Percentiles rank a stretch among this genome's conserved stretches.
Conservation (phyloP, 2,329 filamentous ascomycete species). For the Zalaria sp. region DNA sequence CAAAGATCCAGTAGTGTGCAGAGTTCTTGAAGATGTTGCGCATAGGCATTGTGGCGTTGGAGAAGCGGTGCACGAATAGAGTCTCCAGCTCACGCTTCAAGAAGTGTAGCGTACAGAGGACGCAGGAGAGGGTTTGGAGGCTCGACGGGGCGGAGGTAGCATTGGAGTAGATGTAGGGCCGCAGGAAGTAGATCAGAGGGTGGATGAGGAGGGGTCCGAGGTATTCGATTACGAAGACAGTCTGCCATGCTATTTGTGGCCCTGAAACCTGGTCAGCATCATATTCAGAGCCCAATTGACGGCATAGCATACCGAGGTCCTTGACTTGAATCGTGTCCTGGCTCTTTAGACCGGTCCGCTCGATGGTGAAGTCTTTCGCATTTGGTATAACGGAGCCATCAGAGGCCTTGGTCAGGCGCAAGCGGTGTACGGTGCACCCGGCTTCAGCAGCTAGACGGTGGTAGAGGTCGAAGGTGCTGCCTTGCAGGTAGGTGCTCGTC, state of each 20-base stretch:
- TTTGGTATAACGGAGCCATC: constrained; percentile 47
- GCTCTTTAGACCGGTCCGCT: constrained; percentile 42
- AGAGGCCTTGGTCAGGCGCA: constrained; percentile 50
- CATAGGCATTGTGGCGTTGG: constrained; percentile 82
- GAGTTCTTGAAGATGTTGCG: constrained; percentile 91
- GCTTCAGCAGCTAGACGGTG: constrained; percentile 39
- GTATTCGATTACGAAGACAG: constrained; percentile 93
- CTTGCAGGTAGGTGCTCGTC: constrained; percentile 36
- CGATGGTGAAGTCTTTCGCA: constrained; percentile 35
- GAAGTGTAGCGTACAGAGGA: constrained; percentile 71
- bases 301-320: constrained; percentile 56
- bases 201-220: constrained; percentile 83
- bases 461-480: constrained; percentile 42
- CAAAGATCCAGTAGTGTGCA: constrained; percentile 81
- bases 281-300: background rate
- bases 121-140: constrained; percentile 59
- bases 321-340: constrained; percentile 66
- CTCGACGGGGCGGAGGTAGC: constrained; percentile 37
- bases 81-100: constrained; percentile 93
- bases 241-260: constrained; percentile 79
- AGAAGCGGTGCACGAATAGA: constrained; percentile 88
- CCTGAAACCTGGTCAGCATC: constrained; percentile 36
- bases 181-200: constrained; percentile 53
- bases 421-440: constrained; percentile 41
- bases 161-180: constrained; percentile 56